phyloP scores from a whole-genome alignment of 2,329 filamentous ascomycete genomes.

The Leptographium wingfieldii region DNA sequence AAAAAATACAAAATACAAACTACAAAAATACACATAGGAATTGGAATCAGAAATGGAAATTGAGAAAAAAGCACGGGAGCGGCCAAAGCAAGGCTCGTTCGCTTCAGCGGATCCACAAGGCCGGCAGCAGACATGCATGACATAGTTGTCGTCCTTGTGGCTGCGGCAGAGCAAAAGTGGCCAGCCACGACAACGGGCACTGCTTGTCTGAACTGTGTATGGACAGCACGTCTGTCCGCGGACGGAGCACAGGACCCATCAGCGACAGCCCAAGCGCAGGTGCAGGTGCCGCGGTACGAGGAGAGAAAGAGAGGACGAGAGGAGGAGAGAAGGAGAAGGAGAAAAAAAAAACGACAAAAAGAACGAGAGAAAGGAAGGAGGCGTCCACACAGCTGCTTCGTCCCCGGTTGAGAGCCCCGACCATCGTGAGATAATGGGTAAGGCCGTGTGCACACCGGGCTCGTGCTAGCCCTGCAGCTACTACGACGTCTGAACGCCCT shows the following conservation, averaged over 20 bases:
- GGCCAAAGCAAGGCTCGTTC: neutral
- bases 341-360: too few species aligned
- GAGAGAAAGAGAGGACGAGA: too few species aligned
- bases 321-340: too few species aligned
- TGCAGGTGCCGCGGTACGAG: too few species aligned
- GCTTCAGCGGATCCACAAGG: neutral
- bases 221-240: too few species aligned
- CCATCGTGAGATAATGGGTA: conserved; percentile 1
- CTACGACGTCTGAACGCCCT: too few species aligned
- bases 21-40: neutral
- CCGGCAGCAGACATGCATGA: neutral
- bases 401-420: neutral
- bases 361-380: too few species aligned
- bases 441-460: neutral
- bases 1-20: neutral
- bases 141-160: neutral
- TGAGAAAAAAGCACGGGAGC: neutral
- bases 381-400: neutral
- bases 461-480: neutral
- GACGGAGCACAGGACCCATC: too few species aligned
- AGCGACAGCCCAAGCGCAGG: too few species aligned
- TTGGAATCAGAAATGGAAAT: too few species aligned
- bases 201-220: too few species aligned
- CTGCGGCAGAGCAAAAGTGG: neutral
- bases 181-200: too few species aligned